A percentile compares a stretch with the other conserved stretches of the same genome.
phyloP scores from a whole-genome alignment of 1,139 yeast genomes.

The Debaryomyces psychrophilus region DNA sequence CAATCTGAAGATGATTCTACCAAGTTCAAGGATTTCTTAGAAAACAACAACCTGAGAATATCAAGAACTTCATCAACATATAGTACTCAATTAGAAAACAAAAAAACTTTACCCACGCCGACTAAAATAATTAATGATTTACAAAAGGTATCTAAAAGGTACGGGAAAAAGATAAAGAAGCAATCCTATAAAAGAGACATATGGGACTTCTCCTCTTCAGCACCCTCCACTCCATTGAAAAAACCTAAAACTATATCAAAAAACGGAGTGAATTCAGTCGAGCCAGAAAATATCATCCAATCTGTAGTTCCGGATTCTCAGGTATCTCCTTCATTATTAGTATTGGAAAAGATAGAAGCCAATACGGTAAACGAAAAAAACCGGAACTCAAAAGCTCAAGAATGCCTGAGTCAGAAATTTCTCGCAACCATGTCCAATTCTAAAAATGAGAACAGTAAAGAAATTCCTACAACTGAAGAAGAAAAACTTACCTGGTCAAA shows the following conservation, averaged over 20 bases:
- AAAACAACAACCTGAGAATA: background rate
- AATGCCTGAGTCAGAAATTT: background rate
- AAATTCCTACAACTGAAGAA: background rate
- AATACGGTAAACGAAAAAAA: background rate
- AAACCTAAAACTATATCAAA: background rate
- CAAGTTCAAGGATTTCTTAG: background rate
- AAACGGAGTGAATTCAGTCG: background rate
- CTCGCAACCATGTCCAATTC: background rate
- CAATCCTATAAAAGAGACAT: constrained; percentile 9
- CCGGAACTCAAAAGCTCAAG: background rate
- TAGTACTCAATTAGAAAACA: background rate
- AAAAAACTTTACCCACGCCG: background rate
- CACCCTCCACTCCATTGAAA: constrained; percentile 6
- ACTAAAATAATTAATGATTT: constrained; percentile 1
- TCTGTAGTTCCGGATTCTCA: constrained; percentile 11
- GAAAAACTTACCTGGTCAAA: background rate
- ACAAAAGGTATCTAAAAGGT: constrained; percentile 8
- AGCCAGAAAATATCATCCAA: background rate
- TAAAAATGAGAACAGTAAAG: background rate
- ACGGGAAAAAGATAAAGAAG: constrained; percentile 10
- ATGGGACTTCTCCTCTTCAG: constrained; percentile 15
- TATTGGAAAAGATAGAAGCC: background rate
- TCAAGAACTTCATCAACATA: background rate
- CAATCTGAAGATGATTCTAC: background rate
- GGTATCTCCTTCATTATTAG: constrained; percentile 6